Evolutionary conservation across 1,139 yeast species (phyloP).

Genomic region (Yarrowia galli): DNA sequence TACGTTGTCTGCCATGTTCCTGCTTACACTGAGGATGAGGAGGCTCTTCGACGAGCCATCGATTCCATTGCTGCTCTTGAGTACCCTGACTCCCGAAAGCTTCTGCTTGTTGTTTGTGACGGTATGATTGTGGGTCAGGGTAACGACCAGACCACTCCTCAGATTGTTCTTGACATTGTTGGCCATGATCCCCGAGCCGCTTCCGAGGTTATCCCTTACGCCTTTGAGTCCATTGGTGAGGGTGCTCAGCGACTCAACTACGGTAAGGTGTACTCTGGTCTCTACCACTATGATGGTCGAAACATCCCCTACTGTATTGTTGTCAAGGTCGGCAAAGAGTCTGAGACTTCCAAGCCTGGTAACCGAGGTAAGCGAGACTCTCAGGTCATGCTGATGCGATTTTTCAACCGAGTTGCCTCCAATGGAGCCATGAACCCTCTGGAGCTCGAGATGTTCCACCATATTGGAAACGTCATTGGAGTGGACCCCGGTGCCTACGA

Average conservation of each 20-base stretch:
- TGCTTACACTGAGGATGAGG: constrained; percentile 55
- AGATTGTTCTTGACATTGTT: constrained; percentile 53
- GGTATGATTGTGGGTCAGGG: constrained; percentile 56
- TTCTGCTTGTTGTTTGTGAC: constrained; percentile 53
- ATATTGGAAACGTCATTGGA: constrained; percentile 54
- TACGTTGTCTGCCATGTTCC: constrained; percentile 56
- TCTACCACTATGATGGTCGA: constrained; percentile 53
- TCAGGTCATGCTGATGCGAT: constrained; percentile 53
- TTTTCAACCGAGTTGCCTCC: constrained; percentile 53
- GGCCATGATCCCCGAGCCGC: constrained; percentile 53
- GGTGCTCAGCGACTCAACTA: constrained; percentile 53
- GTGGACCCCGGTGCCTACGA: constrained; percentile 55
- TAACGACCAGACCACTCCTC: constrained; percentile 54
- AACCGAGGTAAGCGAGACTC: constrained; percentile 57
- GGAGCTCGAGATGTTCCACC: constrained; percentile 55
- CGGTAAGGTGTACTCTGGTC: constrained; percentile 54
- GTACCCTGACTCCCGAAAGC: constrained; percentile 53
- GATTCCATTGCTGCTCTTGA: constrained; percentile 53
- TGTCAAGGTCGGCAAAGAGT: constrained; percentile 53
- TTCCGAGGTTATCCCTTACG: constrained; percentile 52
- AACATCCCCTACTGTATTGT: constrained; percentile 54
- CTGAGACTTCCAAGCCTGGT: constrained; percentile 52
- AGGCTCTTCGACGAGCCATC: constrained; percentile 53
- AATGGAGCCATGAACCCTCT: constrained; percentile 53
- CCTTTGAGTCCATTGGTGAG: constrained; percentile 51